Base-by-base conservation (phyloP, 164 flowering plant genomes). In the Chloranthus sessilifolius region DNA sequence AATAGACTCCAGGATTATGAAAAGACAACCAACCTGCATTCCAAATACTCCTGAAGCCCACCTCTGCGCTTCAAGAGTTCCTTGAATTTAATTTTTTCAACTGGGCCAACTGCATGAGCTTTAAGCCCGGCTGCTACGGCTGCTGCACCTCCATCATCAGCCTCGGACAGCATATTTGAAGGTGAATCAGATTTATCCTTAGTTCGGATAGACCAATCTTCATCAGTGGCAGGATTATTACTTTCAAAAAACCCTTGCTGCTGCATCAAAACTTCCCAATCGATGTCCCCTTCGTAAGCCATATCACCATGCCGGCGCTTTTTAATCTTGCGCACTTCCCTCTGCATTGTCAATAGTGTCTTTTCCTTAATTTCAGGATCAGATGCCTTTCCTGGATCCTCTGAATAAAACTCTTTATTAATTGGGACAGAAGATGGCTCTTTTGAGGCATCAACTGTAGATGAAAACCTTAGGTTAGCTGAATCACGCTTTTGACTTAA, bases 281-380 rank as follows among this genome's bases (percentile, higher is more conserved):
- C 91, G 56, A 61, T 70, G 71, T 94, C 97, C 37, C 95, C 99
- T 64, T 94, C 99, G 69, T 88, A 94, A 49, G 97, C 85, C 99
- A 94, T 94, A 66, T 89, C 95, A 17, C 76, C 78, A 66, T 78
- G 91, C 70, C 81, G 81, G 27, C 62, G 76, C 68, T 70, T 94
- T 68, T 69, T 88, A 24, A 68, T 38, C 50, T 63, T 78, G 40
- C 97, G 91, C 42, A 31, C 49, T 17, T 39, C 69, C 59, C 88
- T 83, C 47, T 69, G 82, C 24, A 46, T 51, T 16, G 57, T 68
- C 43, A 74, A 58, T 26, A 50, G 55, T 54, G 60, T 79, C 50
- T 35, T 62, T 39, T 69, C 76, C 55, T 66, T 62, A 49, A 12
- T 69, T 49, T 66, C 77, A 47, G 51, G 43, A 55, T 70, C 69